Base-by-base conservation (phyloP, 805 yeast species). In the Nematodospora valgi region DNA sequence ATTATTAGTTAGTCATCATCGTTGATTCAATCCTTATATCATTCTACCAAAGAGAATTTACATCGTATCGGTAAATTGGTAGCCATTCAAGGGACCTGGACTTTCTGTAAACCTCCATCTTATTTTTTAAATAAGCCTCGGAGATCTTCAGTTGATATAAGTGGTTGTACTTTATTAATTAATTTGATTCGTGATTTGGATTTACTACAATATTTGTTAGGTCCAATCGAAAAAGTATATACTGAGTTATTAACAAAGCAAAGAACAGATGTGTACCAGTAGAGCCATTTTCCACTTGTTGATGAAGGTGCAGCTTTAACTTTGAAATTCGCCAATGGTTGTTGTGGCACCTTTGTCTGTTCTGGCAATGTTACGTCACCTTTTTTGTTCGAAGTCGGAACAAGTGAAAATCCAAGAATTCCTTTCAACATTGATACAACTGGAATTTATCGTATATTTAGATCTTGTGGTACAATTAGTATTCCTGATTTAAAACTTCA, bases 271-370 rank as follows among this genome's bases (percentile, higher is more conserved):
- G 39, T 4, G 40, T n/a, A n/a, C n/a, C n/a, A n/a, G n/a, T n/a
- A n/a, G n/a, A n/a, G n/a, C n/a, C n/a, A n/a, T n/a, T n/a, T 13
- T 27, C 39, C 44, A 11, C 37, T 46, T 23, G 70, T 59, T 23
- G 72, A 65, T 40, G 70, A 66, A 40, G 72, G 72, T 6, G 72
- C 71, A 0, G 62, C 55, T 3, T 52, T 66, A 17, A 64, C 70
- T 11, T 38, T 66, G 14, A 46, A 57, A 8, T 66, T 66, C 44
- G 52, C 55, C 14, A 57, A 47, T 37, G 72, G 72, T 5, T 52
- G 62, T 28, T 49, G 60, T 29, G 71, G 71, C 3, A 64, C 70
- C 2, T 66, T 66, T 39, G 44, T 66, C 26, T 66, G 72, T 42
- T 52, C 67, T 5, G 72, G 65, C 38, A 65, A 64, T 34, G 64